Evolutionary conservation across 2,329 filamentous ascomycete species (phyloP), one percentile per base, ranked within the genome.

Genomic region (Cladosporium halotolerans): DNA sequence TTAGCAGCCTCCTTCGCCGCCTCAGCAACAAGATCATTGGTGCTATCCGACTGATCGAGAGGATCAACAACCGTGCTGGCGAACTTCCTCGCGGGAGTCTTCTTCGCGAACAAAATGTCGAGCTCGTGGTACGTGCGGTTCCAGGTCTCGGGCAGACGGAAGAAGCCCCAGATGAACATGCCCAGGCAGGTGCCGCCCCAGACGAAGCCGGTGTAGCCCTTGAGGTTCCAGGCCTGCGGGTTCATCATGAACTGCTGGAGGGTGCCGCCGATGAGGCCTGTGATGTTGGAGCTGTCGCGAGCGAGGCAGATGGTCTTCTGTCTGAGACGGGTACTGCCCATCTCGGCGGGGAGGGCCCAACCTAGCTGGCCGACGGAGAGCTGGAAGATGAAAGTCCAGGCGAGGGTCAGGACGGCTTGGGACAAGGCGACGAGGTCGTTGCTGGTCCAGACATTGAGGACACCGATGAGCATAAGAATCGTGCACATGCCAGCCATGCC

Each of bases 371-470:
- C 59, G 13, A 60, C 45, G 9, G 58, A 59, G 31, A 56, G 42
- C 40, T 60, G 56, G 52, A 59, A 62, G 31, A 58, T 45, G 34
- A 62, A 60, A 3, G 57, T 58, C 76, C 77, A 80, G 28, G 76
- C 62, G 34, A 81, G 70, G 4, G 81, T 66, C 63, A 81, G 63
- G 1, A 72, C 68, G 1, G 75, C 78, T 1, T 52, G 70, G 62
- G 14, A 72, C 74, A 33, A 78, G 5, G 53, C 52, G 13, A 41
- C 38, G 42, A 7, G 10, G 39, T 33, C 39, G 38, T 51, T 32
- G 33, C 7, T 33, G 45, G 34, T 42, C 52, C 13, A 55, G 36
- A 59, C 66, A 42, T 60, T 55, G 38, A 55, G 48, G 32, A 60
- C 48, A 39, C 56, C 56, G 10, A 60, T 55, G 40, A 55, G 47